phyloP scores from a whole-genome alignment of 306 rosid species.

The Rubus parviflorus region DNA sequence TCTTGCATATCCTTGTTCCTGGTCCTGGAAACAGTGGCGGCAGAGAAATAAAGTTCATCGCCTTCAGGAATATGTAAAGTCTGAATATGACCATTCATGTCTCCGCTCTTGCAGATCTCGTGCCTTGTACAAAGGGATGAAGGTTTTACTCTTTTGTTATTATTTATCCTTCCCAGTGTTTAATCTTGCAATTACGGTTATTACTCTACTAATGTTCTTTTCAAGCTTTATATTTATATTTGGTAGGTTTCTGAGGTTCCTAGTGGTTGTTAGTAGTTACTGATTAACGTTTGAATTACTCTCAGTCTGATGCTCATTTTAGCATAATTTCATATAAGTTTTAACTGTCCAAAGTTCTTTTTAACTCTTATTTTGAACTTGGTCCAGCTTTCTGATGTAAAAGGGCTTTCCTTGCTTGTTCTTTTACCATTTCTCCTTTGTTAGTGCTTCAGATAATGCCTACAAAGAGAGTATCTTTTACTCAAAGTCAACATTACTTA shows the following conservation, averaged over 20 bases:
- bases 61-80: slow-evolving; percentile 93
- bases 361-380: not conserved
- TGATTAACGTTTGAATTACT: not conserved
- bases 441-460: not conserved
- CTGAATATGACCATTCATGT: slow-evolving; percentile 96
- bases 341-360: not conserved
- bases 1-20: slow-evolving; percentile 95
- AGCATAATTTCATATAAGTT: not conserved
- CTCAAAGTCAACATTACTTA: not conserved
- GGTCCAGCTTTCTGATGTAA: not conserved
- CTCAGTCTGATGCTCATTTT: not conserved
- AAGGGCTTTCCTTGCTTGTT: not conserved
- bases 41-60: slow-evolving; percentile 78
- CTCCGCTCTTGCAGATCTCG: slow-evolving; percentile 96
- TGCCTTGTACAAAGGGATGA: slow-evolving; percentile 98
- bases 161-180: slow-evolving; percentile 7
- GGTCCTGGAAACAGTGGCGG: slow-evolving; percentile 99
- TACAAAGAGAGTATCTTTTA: not conserved
- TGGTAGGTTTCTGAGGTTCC: slow-evolving; percentile 8
- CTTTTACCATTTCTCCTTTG: not conserved
- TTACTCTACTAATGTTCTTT: not conserved
- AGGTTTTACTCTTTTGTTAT: slow-evolving; percentile 42
- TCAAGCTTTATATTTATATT: slow-evolving; percentile 1
- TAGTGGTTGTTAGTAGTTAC: not conserved
- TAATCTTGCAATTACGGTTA: slow-evolving; percentile 12